A percentile compares a stretch with the other conserved stretches of the same genome.
phyloP scores from a whole-genome alignment of 331 rosid species.

The Prunus yedoensis region DNA sequence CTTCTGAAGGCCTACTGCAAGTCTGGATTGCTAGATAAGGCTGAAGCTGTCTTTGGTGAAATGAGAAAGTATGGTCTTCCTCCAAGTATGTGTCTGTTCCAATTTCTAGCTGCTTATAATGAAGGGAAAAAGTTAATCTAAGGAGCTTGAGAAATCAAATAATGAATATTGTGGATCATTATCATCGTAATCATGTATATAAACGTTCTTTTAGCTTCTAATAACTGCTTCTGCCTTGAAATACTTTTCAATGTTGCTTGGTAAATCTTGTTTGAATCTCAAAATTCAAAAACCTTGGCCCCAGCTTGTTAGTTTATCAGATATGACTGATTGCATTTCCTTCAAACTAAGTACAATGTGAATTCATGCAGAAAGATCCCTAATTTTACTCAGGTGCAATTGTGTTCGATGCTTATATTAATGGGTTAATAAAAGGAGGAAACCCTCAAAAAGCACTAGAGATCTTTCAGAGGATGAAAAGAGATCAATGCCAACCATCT shows the following conservation, averaged over 20 bases:
- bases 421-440: conserved; percentile 76
- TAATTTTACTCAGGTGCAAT: conserved; percentile 55
- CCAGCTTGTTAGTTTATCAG: conserved; percentile 1
- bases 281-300: neutral
- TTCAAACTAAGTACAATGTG: conserved; percentile 4
- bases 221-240: too few relatives aligned
- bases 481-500: conserved; percentile 67
- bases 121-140: conserved; percentile 2
- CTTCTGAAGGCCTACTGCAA: conserved; percentile 82
- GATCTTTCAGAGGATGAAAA: conserved; percentile 82
- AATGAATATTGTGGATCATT: neutral
- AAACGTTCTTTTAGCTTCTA: too few relatives aligned
- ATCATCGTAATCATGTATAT: too few relatives aligned
- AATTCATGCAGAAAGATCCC: conserved; percentile 17
- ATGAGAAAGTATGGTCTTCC: conserved; percentile 69
- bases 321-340: neutral
- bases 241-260: too few relatives aligned
- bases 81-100: conserved; percentile 56
- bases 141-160: neutral
- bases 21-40: conserved; percentile 61
- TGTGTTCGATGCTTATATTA: conserved; percentile 80
- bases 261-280: neutral
- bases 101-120: conserved; percentile 6
- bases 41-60: conserved; percentile 88
- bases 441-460: conserved; percentile 66